These are phyloP conservation scores for Phlegmacium glaucopus DNA, from an alignment of 768 basidiomycete genomes.

Conservation along the genomic window DNA sequence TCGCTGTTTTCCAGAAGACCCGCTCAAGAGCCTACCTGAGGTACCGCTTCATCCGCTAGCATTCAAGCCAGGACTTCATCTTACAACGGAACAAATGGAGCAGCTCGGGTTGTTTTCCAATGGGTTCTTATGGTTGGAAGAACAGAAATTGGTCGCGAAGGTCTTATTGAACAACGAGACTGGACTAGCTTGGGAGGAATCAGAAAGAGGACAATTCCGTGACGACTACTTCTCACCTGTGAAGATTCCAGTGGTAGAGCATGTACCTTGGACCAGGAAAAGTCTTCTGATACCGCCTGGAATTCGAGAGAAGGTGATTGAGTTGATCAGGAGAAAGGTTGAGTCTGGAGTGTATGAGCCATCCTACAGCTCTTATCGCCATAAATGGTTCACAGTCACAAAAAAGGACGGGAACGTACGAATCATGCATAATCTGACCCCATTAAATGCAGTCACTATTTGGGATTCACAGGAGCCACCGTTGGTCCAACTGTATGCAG, in stretches of 20 bases:
- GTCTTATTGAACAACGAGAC: constrained; percentile 27
- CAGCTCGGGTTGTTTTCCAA: constrained; percentile 11
- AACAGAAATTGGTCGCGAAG: constrained; percentile 27
- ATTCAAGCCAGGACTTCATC: constrained; percentile 12
- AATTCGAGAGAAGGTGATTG: constrained; percentile 28
- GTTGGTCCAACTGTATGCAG: constrained; percentile 15
- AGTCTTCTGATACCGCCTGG: constrained; percentile 31
- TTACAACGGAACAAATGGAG: constrained; percentile 18
- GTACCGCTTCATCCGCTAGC: constrained; percentile 3
- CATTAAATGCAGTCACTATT: constrained; percentile 27
- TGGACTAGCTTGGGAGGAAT: constrained; percentile 37
- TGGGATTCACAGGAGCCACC: constrained; percentile 22
- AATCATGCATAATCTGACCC: constrained; percentile 25
- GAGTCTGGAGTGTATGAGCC: constrained; percentile 36
- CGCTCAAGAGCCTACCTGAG: constrained; percentile 2
- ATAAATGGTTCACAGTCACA: constrained; percentile 34
- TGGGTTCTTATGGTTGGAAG: constrained; percentile 29
- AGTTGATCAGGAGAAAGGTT: constrained; percentile 33
- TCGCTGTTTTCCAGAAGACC: constrained; percentile 7
- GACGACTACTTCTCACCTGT: constrained; percentile 31
- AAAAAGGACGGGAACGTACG: constrained; percentile 17
- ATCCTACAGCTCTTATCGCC: constrained; percentile 33
- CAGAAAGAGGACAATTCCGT: constrained; percentile 29
- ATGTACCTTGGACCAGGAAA: constrained; percentile 25
- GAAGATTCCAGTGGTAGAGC: constrained; percentile 29